These are phyloP conservation scores for Sesbania bispinosa DNA, from an alignment of 306 rosid species.

Conservation along the genomic window DNA sequence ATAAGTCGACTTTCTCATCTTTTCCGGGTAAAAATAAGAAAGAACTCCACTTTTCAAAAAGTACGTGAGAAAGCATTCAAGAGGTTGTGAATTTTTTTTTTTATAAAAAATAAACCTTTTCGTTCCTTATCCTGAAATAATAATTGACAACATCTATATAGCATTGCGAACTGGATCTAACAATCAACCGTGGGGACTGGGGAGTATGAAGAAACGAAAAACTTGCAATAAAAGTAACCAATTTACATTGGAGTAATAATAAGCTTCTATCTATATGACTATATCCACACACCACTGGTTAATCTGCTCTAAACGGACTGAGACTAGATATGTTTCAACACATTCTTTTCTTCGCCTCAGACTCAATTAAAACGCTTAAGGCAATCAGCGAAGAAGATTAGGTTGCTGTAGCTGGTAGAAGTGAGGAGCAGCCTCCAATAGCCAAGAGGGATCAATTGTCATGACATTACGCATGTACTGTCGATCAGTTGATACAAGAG, in stretches of 20 bases:
- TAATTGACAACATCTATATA: background rate
- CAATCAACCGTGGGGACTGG: background rate
- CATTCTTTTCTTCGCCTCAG: background rate
- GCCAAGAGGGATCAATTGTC: conserved; percentile 75
- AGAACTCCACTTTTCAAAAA: background rate
- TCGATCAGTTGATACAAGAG: conserved; percentile 80
- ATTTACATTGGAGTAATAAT: background rate
- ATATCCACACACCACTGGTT: conserved; percentile 10
- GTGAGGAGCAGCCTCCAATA: conserved; percentile 84
- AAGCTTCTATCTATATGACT: background rate
- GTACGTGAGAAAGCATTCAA: background rate
- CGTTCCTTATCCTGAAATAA: background rate
- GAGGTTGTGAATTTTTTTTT: background rate
- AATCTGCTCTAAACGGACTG: conserved; percentile 9
- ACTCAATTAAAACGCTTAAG: background rate
- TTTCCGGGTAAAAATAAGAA: background rate
- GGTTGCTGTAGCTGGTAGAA: conserved; percentile 67
- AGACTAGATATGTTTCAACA: background rate
- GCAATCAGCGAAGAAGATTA: conserved; percentile 39
- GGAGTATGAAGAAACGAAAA: background rate
- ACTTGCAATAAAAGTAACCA: background rate
- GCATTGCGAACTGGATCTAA: background rate
- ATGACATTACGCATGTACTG: conserved; percentile 91
- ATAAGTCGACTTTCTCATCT: background rate
- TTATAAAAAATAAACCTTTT: background rate